phyloP scores from a whole-genome alignment of 108 stramenopile species.

The Skeletonema tropicum region DNA sequence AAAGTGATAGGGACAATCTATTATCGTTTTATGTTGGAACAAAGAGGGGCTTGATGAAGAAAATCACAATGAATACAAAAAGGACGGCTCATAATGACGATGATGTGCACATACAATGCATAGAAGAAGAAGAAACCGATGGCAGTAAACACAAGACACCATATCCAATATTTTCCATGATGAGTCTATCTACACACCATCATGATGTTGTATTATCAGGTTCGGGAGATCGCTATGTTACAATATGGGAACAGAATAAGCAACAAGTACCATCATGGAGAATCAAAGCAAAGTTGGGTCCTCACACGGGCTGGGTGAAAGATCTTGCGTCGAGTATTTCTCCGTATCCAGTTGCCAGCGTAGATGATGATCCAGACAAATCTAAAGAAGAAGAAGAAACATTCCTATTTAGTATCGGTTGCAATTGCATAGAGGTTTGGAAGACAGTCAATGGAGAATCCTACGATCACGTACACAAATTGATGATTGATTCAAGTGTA shows the following conservation, averaged over 20 bases:
- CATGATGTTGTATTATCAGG: slow-evolving; percentile 35
- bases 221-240: slow-evolving; percentile 51
- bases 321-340: slow-evolving; percentile 26
- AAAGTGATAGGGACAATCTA: not conserved
- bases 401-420: slow-evolving; percentile 56
- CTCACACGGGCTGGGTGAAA: slow-evolving; percentile 69
- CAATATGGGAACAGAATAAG: slow-evolving; percentile 31
- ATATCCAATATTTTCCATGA: slow-evolving; percentile 39
- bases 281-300: slow-evolving; percentile 32
- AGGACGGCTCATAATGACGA: not conserved
- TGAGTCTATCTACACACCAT: slow-evolving; percentile 1
- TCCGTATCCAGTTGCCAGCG: not conserved
- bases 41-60: slow-evolving; percentile 13
- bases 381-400: not conserved
- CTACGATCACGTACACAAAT: slow-evolving; percentile 39
- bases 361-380: not conserved
- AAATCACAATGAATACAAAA: not conserved
- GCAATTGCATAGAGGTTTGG: slow-evolving; percentile 65
- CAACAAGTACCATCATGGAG: not conserved
- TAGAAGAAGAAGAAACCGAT: not conserved
- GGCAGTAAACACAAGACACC: slow-evolving; percentile 8
- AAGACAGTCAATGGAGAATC: not conserved
- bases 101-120: not conserved
- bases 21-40: slow-evolving; percentile 18
- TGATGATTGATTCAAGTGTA: slow-evolving; percentile 49